Conservation (phyloP, 257 asterid species). For the Nyctanthes arbortristis region DNA sequence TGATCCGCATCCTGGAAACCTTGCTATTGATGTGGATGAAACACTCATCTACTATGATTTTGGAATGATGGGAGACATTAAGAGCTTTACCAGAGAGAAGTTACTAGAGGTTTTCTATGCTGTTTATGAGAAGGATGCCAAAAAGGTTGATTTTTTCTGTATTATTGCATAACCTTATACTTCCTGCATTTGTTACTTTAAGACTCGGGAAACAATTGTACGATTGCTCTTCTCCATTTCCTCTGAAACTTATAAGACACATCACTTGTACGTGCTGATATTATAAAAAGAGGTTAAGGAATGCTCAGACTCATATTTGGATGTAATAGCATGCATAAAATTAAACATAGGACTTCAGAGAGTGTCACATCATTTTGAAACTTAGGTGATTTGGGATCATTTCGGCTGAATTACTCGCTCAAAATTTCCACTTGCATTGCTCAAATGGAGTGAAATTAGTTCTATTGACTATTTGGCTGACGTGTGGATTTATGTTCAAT, state of each 20-base stretch:
- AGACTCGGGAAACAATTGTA: too few relatives aligned
- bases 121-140: slow-evolving; percentile 95
- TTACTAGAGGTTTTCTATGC: slow-evolving; percentile 77
- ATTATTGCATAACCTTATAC: not conserved
- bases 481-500: not conserved
- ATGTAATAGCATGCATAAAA: too few relatives aligned
- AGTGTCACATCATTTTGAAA: not conserved
- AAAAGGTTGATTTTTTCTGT: slow-evolving; percentile 54
- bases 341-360: too few relatives aligned
- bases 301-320: too few relatives aligned
- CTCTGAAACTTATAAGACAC: too few relatives aligned
- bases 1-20: slow-evolving; percentile 63
- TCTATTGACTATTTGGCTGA: not conserved
- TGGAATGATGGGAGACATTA: slow-evolving; percentile 99
- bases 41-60: slow-evolving; percentile 91
- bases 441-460: not conserved
- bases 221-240: too few relatives aligned
- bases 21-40: slow-evolving; percentile 71
- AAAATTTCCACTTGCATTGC: not conserved
- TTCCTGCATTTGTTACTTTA: not conserved
- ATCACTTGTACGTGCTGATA: too few relatives aligned
- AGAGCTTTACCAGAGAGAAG: slow-evolving; percentile 86
- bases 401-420: not conserved
- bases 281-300: too few relatives aligned
- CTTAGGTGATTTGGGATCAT: not conserved